Evolutionary conservation across 2,329 filamentous ascomycete genomes (phyloP), one percentile per base, ranked within the genome.

Genomic region (Pseudogymnoascus sp.): DNA sequence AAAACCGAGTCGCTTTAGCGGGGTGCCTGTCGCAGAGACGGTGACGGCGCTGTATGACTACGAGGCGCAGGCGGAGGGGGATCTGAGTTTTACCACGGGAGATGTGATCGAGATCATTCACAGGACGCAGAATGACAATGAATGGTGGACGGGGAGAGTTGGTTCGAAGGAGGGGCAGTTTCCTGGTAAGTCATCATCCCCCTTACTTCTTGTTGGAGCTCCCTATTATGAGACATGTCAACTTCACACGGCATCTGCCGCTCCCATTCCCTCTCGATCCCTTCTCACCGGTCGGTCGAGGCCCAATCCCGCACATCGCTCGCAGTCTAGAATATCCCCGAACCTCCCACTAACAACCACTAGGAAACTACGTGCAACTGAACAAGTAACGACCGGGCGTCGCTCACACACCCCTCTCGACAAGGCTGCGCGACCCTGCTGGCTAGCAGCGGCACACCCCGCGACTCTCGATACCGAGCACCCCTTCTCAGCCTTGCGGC

Each of bases 1-100:
- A n/a, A 91, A 96, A 78, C 92, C 92, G 2, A 87, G 83, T 52
- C 81, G 86, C 62, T 78, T 97, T 55, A 87, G 81, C 67, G 86
- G 81, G 2, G 81, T 78, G 14, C 85, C 88, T 0, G 77, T 80
- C 0, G 82, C 83, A 0, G 92, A 97, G 74, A 92, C 84, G 0
- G 92, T 89, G 35, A 97, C 92, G 2, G 94, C 94, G 6, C 77
- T 99, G 65, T 99, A 97, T 75, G 94, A 97, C 72, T 99, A 96
- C 72, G 91, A 96, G 65, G 94, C 94, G 5, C 92, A 97, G 73
- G 92, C 93, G 1, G 92, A 96, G 66, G 92, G 92, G 2, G 94
- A 99, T 73, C 78, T 99, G 66, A 96, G 90, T 70, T 99, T 99
- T 77, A 83, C 83, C 16, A 86, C 91, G 0, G 92, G 93, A 4